Evolutionary conservation across 2,329 filamentous ascomycete species (phyloP), one percentile per base, ranked within the genome.

Genomic region (Trichophyton verrucosum): DNA sequence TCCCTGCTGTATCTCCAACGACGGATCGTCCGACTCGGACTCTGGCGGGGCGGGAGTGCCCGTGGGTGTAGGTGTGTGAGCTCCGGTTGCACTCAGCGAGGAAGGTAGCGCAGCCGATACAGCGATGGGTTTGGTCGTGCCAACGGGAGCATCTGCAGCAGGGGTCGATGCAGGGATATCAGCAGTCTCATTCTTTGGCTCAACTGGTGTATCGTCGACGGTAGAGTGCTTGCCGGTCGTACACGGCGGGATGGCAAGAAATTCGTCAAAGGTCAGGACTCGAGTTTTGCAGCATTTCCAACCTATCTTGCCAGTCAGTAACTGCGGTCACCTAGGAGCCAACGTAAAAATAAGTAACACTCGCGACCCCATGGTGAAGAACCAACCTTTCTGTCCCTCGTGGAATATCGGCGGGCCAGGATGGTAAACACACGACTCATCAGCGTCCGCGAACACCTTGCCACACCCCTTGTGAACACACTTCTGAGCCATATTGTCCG

Each of bases 281-380:
- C 94, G 88, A 61, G 91, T 87, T 77, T 96, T 97, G 83, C 94
- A 99, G 80, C 94, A 99, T 79, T 95, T 95, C 92, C 94, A 97
- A 71, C 94, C 92, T 96, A 69, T 30, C 8, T 17, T 9, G 7
- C 27, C n/a, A 27, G n/a, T n/a, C 4, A 36, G 30, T 20, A 40
- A 44, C 24, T 22, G 24, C 9, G 8, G 40, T 36, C 36, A 38
- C 33, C 17, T 24, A 44, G n/a, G 11, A 17, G 40, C 40, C 15
- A 44, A 44, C 33, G 33, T 44, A 44, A 44, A 44, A n/a, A 44
- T 5, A 22, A 7, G 27, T 7, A 30, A 30, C 27, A 30, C 27
- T 27, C 46, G 30, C 40, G 27, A 57, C 5, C 27, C 27, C 22
- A n/a, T 24, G 55, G 36, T 6, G 15, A 24, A 27, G 20, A 44